These are phyloP conservation scores for Teratosphaeriaceae sp. DNA, from an alignment of 2,329 filamentous ascomycete genomes.

Conservation along the genomic window DNA sequence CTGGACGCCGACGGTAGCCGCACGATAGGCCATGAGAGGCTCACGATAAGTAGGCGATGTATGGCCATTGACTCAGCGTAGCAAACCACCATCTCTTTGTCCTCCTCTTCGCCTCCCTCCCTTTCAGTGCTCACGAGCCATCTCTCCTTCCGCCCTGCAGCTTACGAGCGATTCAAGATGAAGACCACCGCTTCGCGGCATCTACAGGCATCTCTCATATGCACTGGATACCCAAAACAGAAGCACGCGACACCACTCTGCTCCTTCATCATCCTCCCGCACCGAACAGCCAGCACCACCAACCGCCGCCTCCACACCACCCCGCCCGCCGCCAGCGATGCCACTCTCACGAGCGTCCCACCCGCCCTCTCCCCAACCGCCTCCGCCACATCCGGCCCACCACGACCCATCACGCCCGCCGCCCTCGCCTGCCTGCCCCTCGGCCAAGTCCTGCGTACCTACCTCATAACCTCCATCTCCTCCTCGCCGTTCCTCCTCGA, in stretches of 20 bases:
- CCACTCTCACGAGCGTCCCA: background rate
- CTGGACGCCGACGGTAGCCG: background rate
- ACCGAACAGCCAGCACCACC: background rate
- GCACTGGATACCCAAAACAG: slow-evolving; percentile 1
- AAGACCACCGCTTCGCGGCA: background rate
- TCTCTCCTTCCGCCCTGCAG: background rate
- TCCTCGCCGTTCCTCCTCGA: slow-evolving; percentile 62
- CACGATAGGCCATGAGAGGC: background rate
- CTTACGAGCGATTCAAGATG: background rate
- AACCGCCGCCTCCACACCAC: slow-evolving; percentile 6
- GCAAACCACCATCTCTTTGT: background rate
- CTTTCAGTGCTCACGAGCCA: background rate
- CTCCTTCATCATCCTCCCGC: background rate
- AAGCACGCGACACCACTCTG: slow-evolving; percentile 4
- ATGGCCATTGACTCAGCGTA: background rate
- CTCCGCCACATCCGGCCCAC: background rate
- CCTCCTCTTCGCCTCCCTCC: background rate
- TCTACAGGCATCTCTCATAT: background rate
- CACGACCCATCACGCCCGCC: slow-evolving; percentile 21
- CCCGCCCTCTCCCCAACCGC: background rate
- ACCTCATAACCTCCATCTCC: slow-evolving; percentile 62
- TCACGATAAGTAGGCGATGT: background rate
- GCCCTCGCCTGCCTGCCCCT: slow-evolving; percentile 61
- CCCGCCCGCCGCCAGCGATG: slow-evolving; percentile 5
- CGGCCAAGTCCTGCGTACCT: slow-evolving; percentile 59